phyloP scores from a whole-genome alignment of 495 filamentous ascomycete species.

The Trichocladium uniseriatum region DNA sequence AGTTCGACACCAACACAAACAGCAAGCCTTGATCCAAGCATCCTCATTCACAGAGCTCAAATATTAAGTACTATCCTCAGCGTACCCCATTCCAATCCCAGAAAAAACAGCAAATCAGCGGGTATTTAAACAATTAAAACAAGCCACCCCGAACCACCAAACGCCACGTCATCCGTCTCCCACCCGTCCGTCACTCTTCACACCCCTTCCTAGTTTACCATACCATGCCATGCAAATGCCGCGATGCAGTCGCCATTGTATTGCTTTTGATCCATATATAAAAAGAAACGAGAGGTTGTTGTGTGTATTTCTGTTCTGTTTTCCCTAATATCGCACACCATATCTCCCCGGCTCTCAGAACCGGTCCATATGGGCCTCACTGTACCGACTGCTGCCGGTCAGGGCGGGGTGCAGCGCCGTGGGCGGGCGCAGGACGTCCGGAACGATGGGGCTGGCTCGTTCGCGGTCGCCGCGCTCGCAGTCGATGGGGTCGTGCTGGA shows the following conservation, averaged over 20 bases:
- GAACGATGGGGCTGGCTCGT: slow-evolving; percentile 41
- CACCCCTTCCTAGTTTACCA: no score
- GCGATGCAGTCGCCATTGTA: no score
- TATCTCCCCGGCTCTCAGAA: slow-evolving; percentile 17
- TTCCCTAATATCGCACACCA: no score
- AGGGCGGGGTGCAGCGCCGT: slow-evolving; percentile 43
- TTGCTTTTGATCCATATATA: no score
- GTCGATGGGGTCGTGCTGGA: slow-evolving; percentile 18
- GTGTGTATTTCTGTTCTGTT: not conserved
- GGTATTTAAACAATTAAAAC: slow-evolving; percentile 3
- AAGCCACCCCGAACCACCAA: not conserved
- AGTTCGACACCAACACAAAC: not conserved
- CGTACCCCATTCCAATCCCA: not conserved
- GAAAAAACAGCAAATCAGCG: not conserved
- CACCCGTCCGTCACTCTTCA: no score
- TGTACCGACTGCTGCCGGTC: slow-evolving; percentile 33
- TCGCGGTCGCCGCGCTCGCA: slow-evolving; percentile 24
- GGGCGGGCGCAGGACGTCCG: slow-evolving; percentile 40
- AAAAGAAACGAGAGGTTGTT: not conserved
- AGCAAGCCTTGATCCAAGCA: not conserved
- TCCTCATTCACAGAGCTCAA: not conserved
- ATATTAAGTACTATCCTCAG: not conserved
- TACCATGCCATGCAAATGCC: no score
- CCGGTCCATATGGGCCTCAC: slow-evolving; percentile 35
- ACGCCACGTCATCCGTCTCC: no score